These are phyloP conservation scores for Vitis labrusca DNA, from an alignment of 164 flowering plant genomes.

Conservation along the genomic window DNA sequence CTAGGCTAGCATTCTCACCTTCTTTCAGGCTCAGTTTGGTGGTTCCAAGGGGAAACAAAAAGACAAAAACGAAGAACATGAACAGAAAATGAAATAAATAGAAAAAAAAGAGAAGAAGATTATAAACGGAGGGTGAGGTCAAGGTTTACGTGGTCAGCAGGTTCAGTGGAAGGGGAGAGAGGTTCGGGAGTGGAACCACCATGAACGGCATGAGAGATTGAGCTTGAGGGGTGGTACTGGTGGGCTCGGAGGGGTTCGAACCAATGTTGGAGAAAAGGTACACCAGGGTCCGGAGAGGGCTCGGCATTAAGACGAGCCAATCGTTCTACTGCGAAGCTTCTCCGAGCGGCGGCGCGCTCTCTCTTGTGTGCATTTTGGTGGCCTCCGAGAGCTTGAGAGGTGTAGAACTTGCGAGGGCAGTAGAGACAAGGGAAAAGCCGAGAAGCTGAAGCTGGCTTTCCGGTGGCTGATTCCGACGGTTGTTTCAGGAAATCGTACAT, in stretches of 20 bases:
- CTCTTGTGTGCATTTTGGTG: conserved; percentile 81
- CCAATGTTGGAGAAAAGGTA: conserved; percentile 5
- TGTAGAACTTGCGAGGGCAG: conserved; percentile 59
- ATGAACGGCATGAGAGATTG: background rate
- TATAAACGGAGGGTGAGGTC: conserved; percentile 48
- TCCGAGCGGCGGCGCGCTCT: conserved; percentile 58
- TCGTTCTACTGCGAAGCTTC: conserved; percentile 15
- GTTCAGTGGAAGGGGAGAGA: conserved; percentile 3
- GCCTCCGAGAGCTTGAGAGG: conserved; percentile 77
- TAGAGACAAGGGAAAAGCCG: conserved; percentile 51
- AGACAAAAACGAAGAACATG: background rate
- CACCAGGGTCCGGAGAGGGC: too few relatives aligned
- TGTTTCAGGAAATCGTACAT: conserved; percentile 35
- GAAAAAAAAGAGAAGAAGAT: background rate
- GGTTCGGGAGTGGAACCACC: background rate
- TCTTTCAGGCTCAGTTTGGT: background rate
- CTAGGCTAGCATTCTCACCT: too few relatives aligned
- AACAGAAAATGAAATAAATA: background rate
- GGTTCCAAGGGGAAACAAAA: background rate
- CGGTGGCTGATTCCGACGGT: background rate
- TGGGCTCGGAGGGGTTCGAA: conserved; percentile 11
- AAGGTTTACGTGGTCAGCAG: conserved; percentile 20
- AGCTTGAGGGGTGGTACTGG: background rate
- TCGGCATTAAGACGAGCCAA: background rate
- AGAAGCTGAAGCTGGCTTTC: conserved; percentile 2